phyloP scores from a whole-genome alignment of 768 basidiomycete genomes.

The Suillus subluteus region DNA sequence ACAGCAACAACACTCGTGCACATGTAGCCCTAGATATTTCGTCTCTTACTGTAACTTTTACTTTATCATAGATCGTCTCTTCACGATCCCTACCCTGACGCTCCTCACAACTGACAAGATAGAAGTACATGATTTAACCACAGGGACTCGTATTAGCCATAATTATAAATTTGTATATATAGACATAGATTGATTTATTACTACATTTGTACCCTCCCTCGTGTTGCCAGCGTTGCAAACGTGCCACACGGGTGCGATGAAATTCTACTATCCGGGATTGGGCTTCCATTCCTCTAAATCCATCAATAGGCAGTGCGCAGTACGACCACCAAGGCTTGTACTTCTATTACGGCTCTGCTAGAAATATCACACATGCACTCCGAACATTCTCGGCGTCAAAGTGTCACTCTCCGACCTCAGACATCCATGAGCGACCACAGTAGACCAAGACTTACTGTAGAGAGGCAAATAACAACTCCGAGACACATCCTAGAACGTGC shows the following conservation, averaged over 20 bases:
- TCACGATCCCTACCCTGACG: not conserved
- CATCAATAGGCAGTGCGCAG: not conserved
- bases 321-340: not conserved
- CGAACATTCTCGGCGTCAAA: not conserved
- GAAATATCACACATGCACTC: not conserved
- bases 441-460: not conserved
- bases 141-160: not conserved
- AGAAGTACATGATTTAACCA: not conserved
- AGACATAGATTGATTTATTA: not conserved
- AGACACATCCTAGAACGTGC: conserved; percentile 41
- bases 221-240: conserved; percentile 3
- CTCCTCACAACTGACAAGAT: not conserved
- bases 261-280: not conserved
- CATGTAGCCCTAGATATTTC: conserved; percentile 4
- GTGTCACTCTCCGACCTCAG: not conserved
- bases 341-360: not conserved
- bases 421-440: not conserved
- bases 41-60: not conserved
- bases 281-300: not conserved
- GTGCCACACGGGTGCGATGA: not conserved
- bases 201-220: not conserved
- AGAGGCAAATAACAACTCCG: conserved; percentile 14
- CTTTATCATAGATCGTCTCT: not conserved
- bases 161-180: not conserved
- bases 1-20: not conserved